Evolutionary conservation across 2,329 filamentous ascomycete species (phyloP), one percentile per base, ranked within the genome.

Genomic region (Penicillium hesseltinei): DNA sequence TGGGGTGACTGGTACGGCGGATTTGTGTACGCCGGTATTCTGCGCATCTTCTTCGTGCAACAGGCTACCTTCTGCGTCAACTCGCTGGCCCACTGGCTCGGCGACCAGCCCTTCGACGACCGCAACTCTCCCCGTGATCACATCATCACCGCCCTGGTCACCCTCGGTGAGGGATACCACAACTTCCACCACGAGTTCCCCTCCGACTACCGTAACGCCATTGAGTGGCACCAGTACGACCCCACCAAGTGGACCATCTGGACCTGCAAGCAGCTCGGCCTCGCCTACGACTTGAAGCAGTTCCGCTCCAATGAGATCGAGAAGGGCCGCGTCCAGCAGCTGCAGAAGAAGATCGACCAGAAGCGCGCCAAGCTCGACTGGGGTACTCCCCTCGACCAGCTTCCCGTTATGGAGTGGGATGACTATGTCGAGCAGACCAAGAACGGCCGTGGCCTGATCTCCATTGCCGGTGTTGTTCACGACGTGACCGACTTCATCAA

Each of bases 101-200:
- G 91, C 62, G 91, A 95, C 69, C 91, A 95, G 80, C 91, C 91
- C 60, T 95, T 95, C 73, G 91, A 95, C 69, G 91, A 95, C 83
- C 89, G 90, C 77, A 93, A 95, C 85, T 92, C 89, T 60, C 91
- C 91, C 62, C 88, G 91, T 74, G 91, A 95, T 70, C 90, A 95
- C 77, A 84, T 93, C 72, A 85, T 95, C 77, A 95, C 91, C 40
- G 91, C 91, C 44, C 79, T 95, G 19, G 87, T 91, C 66, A 95
- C 91, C 43, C 87, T 95, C 23, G 91, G 91, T 48, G 91, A 92
- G 78, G 91, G 91, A 31, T 95, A 95, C 80, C 91, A 95, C 84
- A 95, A 95, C 83, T 95, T 95, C 84, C 91, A 95, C 79, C 91
- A 95, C 82, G 91, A 95, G 76, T 95, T 95, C 79, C 91, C 91